phyloP scores from a whole-genome alignment of 106 monocot species.

The Agapanthus africanus region DNA sequence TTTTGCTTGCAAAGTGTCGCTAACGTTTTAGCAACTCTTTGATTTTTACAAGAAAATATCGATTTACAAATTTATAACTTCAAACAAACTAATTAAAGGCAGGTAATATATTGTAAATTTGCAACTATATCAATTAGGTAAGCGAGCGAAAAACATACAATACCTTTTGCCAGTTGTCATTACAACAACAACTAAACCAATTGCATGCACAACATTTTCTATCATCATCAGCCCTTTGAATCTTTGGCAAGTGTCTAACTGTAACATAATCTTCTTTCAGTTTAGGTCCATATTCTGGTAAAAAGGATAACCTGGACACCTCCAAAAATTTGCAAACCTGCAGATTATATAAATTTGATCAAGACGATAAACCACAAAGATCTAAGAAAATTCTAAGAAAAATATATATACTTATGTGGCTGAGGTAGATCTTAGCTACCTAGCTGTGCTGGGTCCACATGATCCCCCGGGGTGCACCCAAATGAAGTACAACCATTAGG shows the following conservation, averaged over 20 bases:
- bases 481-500: too few relatives aligned
- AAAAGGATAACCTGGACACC: constrained; percentile 88
- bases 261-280: constrained; percentile 91
- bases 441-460: too few relatives aligned
- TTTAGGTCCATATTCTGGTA: constrained; percentile 93
- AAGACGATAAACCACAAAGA: background rate
- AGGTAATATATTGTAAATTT: background rate
- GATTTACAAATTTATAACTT: background rate
- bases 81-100: background rate
- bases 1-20: background rate
- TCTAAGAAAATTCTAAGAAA: too few relatives aligned
- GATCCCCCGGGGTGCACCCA: too few relatives aligned
- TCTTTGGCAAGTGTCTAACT: constrained; percentile 74
- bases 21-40: background rate
- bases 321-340: constrained; percentile 99
- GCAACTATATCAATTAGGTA: background rate
- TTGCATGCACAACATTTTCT: constrained; percentile 49
- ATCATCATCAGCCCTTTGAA: constrained; percentile 39
- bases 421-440: too few relatives aligned
- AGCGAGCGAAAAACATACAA: background rate
- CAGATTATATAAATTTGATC: constrained; percentile 10
- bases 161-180: constrained; percentile 96
- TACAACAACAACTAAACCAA: constrained; percentile 75
- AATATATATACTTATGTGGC: too few relatives aligned
- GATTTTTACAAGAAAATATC: background rate